Evolutionary conservation across 225 moss, liverwort and hornwort species (phyloP).

Genomic region (Climacium dendroides): DNA sequence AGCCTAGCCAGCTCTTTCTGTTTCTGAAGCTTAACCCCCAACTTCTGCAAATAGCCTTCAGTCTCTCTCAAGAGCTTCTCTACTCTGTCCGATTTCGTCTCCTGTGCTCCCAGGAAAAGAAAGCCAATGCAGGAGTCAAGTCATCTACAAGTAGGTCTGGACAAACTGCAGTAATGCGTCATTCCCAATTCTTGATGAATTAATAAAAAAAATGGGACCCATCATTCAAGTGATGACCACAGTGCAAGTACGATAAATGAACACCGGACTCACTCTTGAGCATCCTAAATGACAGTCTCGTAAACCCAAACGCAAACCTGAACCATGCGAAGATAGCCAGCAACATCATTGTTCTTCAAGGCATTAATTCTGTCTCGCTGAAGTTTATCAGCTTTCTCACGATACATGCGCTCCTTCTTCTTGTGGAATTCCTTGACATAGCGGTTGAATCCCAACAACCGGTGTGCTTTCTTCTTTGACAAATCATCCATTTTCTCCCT

Average conservation of each 20-base stretch:
- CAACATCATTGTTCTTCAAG: constrained; percentile 96
- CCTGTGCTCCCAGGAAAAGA: constrained; percentile 31
- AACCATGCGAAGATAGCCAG: constrained; percentile 99
- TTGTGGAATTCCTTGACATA: constrained; percentile 96
- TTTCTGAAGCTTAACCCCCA: constrained; percentile 90
- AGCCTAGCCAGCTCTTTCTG: constrained; percentile 67
- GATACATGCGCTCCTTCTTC: constrained; percentile 83
- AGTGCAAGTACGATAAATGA: background rate
- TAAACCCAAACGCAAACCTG: constrained; percentile 42
- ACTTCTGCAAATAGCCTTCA: constrained; percentile 84
- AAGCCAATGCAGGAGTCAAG: background rate
- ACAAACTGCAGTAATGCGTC: background rate
- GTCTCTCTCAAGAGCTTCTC: constrained; percentile 93
- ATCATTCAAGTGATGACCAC: background rate
- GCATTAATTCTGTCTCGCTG: constrained; percentile 97
- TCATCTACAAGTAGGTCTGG: background rate
- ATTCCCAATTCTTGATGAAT: background rate
- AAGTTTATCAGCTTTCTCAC: constrained; percentile 87
- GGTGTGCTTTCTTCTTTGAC: constrained; percentile 71
- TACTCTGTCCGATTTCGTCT: constrained; percentile 94
- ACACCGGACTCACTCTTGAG: background rate
- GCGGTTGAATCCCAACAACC: constrained; percentile 66
- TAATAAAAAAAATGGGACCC: background rate
- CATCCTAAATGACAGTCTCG: background rate
- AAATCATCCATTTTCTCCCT: constrained; percentile 95